Evolutionary conservation across 768 basidiomycete genomes (phyloP).

Genomic region (Boletus rufocinnamomeus): DNA sequence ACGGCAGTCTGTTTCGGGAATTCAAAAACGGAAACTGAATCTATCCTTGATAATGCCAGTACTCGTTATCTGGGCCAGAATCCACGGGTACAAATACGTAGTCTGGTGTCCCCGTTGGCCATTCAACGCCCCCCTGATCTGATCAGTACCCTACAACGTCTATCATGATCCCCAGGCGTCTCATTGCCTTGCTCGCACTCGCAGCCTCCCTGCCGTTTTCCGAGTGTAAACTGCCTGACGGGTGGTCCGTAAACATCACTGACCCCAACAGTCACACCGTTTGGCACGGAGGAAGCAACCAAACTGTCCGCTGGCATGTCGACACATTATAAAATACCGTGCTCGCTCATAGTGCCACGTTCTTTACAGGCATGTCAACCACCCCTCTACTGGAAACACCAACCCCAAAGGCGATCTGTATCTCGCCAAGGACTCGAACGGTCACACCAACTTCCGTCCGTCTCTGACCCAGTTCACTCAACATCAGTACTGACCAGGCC

Average conservation of each 20-base stretch:
- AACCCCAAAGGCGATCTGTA: constrained; percentile 32
- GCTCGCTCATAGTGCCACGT: background rate
- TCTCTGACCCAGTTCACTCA: constrained; percentile 6
- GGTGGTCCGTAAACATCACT: constrained; percentile 25
- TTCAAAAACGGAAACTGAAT: background rate
- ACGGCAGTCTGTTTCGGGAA: background rate
- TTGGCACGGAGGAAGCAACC: constrained; percentile 22
- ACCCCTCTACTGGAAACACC: constrained; percentile 33
- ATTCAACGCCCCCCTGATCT: background rate
- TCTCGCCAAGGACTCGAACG: constrained; percentile 29
- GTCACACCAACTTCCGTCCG: background rate
- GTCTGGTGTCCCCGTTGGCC: background rate
- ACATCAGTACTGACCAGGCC: constrained; percentile 6
- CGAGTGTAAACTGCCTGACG: constrained; percentile 17
- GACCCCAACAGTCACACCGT: constrained; percentile 25
- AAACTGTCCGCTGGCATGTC: constrained; percentile 34
- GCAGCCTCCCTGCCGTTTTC: constrained; percentile 16
- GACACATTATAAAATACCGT: background rate
- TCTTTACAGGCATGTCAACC: constrained; percentile 33
- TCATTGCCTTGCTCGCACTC: constrained; percentile 14
- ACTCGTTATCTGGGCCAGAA: background rate
- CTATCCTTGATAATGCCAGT: background rate
- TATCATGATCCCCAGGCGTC: constrained; percentile 5
- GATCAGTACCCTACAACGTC: background rate
- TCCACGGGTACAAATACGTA: constrained; percentile 9